phyloP scores from a whole-genome alignment of 805 yeast genomes.

The Tetrapisispora namnaoensis region DNA sequence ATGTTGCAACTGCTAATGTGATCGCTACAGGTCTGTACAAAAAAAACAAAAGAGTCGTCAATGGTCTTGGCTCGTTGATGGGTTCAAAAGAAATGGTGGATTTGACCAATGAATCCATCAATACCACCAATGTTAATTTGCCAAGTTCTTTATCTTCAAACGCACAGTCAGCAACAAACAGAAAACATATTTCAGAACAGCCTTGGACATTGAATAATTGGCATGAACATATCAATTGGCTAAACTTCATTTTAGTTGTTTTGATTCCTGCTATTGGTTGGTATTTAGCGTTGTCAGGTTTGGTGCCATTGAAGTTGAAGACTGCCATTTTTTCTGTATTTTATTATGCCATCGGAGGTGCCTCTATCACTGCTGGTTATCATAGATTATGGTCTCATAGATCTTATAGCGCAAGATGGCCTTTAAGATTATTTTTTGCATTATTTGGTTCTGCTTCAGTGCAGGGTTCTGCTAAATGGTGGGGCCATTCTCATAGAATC shows the following conservation, averaged over 20 bases:
- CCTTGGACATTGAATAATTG: conserved; percentile 70
- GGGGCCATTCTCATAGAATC: conserved; percentile 78
- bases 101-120: conserved; percentile 22
- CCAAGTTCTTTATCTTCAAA: neutral
- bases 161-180: conserved; percentile 9
- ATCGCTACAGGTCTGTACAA: conserved; percentile 77
- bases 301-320: conserved; percentile 40
- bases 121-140: conserved; percentile 24
- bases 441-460: conserved; percentile 75
- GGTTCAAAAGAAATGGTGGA: conserved; percentile 66
- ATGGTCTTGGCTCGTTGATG: conserved; percentile 73
- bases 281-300: conserved; percentile 30
- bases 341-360: conserved; percentile 51
- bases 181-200: conserved; percentile 59
- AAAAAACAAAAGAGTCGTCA: conserved; percentile 60
- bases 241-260: conserved; percentile 56
- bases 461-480: conserved; percentile 83
- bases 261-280: conserved; percentile 51
- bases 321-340: conserved; percentile 40
- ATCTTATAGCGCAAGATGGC: conserved; percentile 53
- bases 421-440: conserved; percentile 57
- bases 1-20: conserved; percentile 61
- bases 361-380: conserved; percentile 78
- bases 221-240: conserved; percentile 70
- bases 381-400: conserved; percentile 75